Evolutionary conservation across 2,329 filamentous ascomycete species (phyloP).

Genomic region (Claviceps fusiformis): DNA sequence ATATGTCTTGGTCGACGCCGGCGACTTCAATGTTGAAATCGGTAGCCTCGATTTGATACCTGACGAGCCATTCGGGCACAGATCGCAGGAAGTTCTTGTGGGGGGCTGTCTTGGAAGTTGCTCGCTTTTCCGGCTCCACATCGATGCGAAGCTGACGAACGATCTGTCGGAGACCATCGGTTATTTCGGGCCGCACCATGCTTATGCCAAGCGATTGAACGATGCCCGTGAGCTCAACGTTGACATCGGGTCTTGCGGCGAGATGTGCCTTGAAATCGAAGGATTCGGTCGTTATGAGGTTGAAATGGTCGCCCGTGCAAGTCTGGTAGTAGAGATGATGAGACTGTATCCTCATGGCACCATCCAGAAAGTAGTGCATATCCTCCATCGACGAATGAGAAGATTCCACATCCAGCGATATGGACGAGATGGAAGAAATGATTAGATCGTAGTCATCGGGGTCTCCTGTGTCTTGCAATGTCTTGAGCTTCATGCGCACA

Average conservation of each 20-base stretch:
- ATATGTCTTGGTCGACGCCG: conserved; percentile 73
- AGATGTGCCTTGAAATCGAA: conserved; percentile 79
- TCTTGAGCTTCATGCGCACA: conserved; percentile 73
- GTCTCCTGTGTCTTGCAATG: conserved; percentile 50
- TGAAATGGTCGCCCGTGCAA: conserved; percentile 65
- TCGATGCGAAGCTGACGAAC: conserved; percentile 67
- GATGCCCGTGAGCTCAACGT: conserved; percentile 65
- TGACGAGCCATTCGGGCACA: conserved; percentile 71
- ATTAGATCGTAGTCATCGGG: conserved; percentile 85
- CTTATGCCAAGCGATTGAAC: conserved; percentile 80
- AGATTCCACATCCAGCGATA: conserved; percentile 86
- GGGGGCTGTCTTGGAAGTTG: conserved; percentile 31
- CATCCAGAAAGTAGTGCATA: conserved; percentile 73
- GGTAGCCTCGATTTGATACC: conserved; percentile 72
- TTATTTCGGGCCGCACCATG: conserved; percentile 85
- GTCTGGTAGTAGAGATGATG: conserved; percentile 94
- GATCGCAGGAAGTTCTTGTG: conserved; percentile 61
- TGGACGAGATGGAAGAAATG: conserved; percentile 86
- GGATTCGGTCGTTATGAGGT: conserved; percentile 75
- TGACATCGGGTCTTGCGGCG: conserved; percentile 72
- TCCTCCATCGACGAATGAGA: conserved; percentile 82
- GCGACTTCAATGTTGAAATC: conserved; percentile 87
- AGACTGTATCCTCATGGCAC: conserved; percentile 69
- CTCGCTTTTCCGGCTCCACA: conserved; percentile 46
- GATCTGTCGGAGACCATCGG: conserved; percentile 82